phyloP scores from a whole-genome alignment of 352 stramenopile species.

The Lagenidium sp. region DNA sequence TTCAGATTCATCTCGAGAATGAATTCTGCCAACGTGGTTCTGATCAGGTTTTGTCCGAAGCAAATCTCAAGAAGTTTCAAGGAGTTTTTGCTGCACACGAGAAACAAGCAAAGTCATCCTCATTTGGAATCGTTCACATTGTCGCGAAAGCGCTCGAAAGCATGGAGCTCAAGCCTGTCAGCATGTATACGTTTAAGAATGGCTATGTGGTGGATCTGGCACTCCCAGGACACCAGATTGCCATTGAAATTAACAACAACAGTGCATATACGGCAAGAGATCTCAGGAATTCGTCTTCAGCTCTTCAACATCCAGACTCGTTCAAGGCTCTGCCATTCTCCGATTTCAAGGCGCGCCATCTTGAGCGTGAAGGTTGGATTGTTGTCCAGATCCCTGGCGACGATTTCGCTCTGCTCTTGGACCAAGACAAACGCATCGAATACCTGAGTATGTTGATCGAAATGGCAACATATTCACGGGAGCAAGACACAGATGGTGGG shows the following conservation, averaged over 20 bases:
- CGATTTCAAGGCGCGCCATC: slow-evolving; percentile 54
- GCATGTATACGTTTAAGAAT: slow-evolving; percentile 1
- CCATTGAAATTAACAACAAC: slow-evolving; percentile 50
- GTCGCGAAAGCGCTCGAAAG: slow-evolving; percentile 44
- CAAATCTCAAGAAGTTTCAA: slow-evolving; percentile 22
- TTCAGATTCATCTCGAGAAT: slow-evolving; percentile 61
- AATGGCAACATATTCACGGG: slow-evolving; percentile 31
- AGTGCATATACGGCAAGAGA: no score
- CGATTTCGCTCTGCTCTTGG: slow-evolving; percentile 38
- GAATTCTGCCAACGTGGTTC: slow-evolving; percentile 18
- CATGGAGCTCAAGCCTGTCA: slow-evolving; percentile 26
- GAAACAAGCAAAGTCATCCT: slow-evolving; percentile 38
- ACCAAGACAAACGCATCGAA: slow-evolving; percentile 34
- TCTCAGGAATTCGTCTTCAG: no score
- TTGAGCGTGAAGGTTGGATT: slow-evolving; percentile 55
- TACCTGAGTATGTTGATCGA: slow-evolving; percentile 66
- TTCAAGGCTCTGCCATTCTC: slow-evolving; percentile 39
- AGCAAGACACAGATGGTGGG: slow-evolving; percentile 1
- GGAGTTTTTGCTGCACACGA: slow-evolving; percentile 34
- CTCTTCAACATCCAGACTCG: slow-evolving; percentile 6
- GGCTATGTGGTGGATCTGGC: slow-evolving; percentile 57
- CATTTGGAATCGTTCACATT: slow-evolving; percentile 48
- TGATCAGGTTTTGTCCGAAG: no score
- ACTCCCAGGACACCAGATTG: slow-evolving; percentile 37
- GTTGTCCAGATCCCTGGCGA: slow-evolving; percentile 53